Percentiles rank a stretch among this genome's conserved stretches.
Evolutionary conservation across 495 filamentous ascomycete genomes (phyloP).

Genomic region (Collariella sp.): DNA sequence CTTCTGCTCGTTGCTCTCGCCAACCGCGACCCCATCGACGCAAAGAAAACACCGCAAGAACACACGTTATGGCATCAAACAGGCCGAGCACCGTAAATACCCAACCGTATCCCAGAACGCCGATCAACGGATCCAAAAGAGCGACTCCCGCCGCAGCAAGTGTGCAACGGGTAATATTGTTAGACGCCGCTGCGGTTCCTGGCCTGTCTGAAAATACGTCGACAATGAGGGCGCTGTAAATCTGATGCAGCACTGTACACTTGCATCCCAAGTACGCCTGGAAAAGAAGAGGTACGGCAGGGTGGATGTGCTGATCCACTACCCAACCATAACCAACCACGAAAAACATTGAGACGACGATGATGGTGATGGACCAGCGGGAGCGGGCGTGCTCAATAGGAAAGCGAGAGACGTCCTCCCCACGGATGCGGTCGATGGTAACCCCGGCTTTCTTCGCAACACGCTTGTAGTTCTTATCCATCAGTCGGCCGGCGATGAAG

Average conservation of each 20-base stretch:
- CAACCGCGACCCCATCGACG: neutral
- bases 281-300: constrained; percentile 14
- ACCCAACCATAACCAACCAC: constrained; percentile 18
- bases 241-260: constrained; percentile 3
- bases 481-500: constrained; percentile 12
- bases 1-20: neutral
- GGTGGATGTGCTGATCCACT: neutral
- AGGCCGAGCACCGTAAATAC: constrained; percentile 19
- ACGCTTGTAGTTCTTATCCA: constrained; percentile 42
- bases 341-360: constrained; percentile 1
- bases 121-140: constrained; percentile 17
- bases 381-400: constrained; percentile 17
- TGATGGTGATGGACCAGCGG: neutral
- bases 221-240: constrained; percentile 15
- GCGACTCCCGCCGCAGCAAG: constrained; percentile 16
- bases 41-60: neutral
- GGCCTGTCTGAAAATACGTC: constrained; percentile 18
- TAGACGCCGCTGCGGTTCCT: constrained; percentile 18
- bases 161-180: constrained; percentile 16
- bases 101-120: constrained; percentile 17
- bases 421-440: constrained; percentile 10
- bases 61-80: neutral
- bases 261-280: constrained; percentile 14
- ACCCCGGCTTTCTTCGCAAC: constrained; percentile 25
- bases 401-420: constrained; percentile 12